These are phyloP conservation scores for Chlorophyllum brunneum DNA, from an alignment of 768 basidiomycete species.

Conservation along the genomic window DNA sequence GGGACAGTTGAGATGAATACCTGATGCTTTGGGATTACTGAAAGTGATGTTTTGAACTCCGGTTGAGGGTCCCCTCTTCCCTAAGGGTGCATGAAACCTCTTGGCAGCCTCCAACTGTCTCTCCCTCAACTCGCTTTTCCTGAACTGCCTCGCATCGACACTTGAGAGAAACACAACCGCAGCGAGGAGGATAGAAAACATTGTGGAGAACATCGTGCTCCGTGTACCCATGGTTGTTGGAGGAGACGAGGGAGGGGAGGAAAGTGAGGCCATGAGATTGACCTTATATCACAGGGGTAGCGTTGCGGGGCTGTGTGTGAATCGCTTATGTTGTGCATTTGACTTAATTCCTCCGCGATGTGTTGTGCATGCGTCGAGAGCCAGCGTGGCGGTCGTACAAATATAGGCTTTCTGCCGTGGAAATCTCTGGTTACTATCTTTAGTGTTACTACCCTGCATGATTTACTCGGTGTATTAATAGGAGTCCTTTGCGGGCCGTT, in stretches of 20 bases:
- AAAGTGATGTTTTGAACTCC: constrained; percentile 66
- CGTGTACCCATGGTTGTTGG: not conserved
- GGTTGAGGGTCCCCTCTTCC: constrained; percentile 16
- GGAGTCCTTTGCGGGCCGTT: no score
- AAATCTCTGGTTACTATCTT: no score
- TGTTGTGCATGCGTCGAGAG: no score
- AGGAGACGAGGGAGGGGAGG: not conserved
- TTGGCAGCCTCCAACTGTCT: constrained; percentile 47
- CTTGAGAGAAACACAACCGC: constrained; percentile 15
- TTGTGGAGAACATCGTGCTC: not conserved
- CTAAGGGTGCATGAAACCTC: constrained; percentile 25
- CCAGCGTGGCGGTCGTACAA: no score
- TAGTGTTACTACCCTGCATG: no score
- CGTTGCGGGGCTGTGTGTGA: not conserved
- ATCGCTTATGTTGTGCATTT: no score
- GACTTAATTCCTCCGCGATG: no score
- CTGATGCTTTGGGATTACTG: constrained; percentile 57
- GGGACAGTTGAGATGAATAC: constrained; percentile 18
- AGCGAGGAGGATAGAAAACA: constrained; percentile 11
- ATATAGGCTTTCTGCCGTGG: no score
- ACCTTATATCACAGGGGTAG: not conserved
- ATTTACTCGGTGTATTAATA: no score
- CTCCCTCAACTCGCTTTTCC: constrained; percentile 39
- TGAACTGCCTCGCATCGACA: constrained; percentile 27
- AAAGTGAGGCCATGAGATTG: not conserved